These are phyloP conservation scores for Sphagnum contortum DNA, from an alignment of 225 moss, liverwort and hornwort species.

Conservation along the genomic window DNA sequence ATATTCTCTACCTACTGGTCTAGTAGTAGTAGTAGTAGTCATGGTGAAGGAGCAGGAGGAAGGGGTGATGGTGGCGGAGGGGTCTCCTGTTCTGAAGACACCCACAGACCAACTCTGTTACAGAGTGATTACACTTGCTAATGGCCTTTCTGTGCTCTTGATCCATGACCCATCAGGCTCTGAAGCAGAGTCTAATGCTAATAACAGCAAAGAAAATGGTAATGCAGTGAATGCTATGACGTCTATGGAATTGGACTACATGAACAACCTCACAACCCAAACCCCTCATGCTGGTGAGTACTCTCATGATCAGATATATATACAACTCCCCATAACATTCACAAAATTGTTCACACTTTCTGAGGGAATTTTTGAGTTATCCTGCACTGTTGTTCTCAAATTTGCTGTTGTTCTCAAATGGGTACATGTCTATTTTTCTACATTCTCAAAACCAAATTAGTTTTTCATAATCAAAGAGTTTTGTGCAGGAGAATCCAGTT, in stretches of 20 bases:
- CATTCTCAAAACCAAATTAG: too few species aligned
- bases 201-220: constrained; percentile 6
- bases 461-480: too few species aligned
- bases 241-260: not conserved
- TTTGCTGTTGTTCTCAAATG: too few species aligned
- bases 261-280: too few species aligned
- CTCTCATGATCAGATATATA: not conserved
- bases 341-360: not conserved
- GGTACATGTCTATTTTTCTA: too few species aligned
- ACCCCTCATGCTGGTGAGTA: not conserved
- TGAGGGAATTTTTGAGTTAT: not conserved
- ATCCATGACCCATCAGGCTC: constrained; percentile 33
- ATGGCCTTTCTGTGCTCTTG: constrained; percentile 33
- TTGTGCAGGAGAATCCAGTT: too few species aligned
- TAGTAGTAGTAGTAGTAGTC: too few species aligned
- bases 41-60: too few species aligned
- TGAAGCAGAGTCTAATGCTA: not conserved
- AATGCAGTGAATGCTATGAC: not conserved
- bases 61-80: constrained; percentile 19
- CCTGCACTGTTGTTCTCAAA: too few species aligned
- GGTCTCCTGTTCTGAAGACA: constrained; percentile 25
- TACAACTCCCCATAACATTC: not conserved
- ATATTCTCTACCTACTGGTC: too few species aligned
- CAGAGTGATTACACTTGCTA: constrained; percentile 33
- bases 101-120: constrained; percentile 17